Conservation (phyloP, 2,329 filamentous ascomycete genomes). For the Aspergillus pseudoglaucus region DNA sequence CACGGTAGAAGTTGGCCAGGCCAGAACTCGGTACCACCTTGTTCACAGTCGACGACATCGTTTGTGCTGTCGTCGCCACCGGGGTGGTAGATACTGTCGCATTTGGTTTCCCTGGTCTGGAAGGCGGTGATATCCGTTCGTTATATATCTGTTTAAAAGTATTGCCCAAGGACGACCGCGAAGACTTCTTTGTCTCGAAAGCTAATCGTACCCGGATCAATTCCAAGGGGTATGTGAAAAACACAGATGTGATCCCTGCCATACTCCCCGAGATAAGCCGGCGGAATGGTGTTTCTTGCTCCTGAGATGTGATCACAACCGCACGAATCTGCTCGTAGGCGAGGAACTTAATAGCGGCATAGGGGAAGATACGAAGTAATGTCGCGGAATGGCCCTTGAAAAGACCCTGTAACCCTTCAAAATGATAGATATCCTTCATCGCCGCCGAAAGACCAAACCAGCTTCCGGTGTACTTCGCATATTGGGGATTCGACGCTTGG, state of each 20-base stretch:
- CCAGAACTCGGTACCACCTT: conserved; percentile 58
- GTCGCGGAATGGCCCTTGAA: conserved; percentile 95
- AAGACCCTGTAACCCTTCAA: conserved; percentile 68
- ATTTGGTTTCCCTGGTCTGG: conserved; percentile 29
- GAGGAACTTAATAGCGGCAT: conserved; percentile 95
- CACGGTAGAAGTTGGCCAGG: conserved; percentile 86
- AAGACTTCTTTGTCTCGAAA: conserved; percentile 79
- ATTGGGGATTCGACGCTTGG: conserved; percentile 89
- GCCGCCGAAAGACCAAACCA: conserved; percentile 80
- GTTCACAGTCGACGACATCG: conserved; percentile 36
- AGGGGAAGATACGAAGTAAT: conserved; percentile 88
- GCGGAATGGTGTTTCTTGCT: conserved; percentile 73
- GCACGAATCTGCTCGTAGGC: conserved; percentile 94
- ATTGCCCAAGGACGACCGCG: conserved; percentile 61
- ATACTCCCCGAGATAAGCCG: conserved; percentile 47
- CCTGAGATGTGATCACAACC: conserved; percentile 61
- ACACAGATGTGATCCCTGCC: conserved; percentile 77
- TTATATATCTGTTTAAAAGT: conserved; percentile 84
- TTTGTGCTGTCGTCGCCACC: conserved; percentile 32
- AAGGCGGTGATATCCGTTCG: conserved; percentile 53
- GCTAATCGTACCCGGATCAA: conserved; percentile 86
- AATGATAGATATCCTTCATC: conserved; percentile 72
- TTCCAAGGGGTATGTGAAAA: conserved; percentile 93
- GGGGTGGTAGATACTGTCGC: conserved; percentile 36
- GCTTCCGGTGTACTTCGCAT: conserved; percentile 83